Conservation (phyloP, 306 rosid genomes). For the Crotalaria pallida region DNA sequence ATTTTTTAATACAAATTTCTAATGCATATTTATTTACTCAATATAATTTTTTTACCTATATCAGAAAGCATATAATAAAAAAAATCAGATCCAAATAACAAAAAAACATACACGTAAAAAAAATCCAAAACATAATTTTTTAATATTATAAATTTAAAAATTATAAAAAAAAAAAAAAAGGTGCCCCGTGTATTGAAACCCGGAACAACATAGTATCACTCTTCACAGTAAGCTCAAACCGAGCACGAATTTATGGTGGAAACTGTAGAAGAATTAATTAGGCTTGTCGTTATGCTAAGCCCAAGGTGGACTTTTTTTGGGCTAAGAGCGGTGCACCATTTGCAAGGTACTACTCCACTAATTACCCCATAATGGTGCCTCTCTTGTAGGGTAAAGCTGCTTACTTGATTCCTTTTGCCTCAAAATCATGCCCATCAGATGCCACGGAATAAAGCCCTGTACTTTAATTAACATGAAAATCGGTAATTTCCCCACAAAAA, state of each 20-base stretch:
- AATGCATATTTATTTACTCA: too few species aligned
- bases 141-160: too few species aligned
- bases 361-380: conserved; percentile 72
- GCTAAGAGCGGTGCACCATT: conserved; percentile 41
- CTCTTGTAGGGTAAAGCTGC: conserved; percentile 55
- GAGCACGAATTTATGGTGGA: conserved; percentile 41
- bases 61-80: too few species aligned
- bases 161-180: too few species aligned
- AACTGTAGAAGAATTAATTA: conserved; percentile 19
- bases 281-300: conserved; percentile 30
- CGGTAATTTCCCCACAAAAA: background rate
- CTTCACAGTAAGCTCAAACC: conserved; percentile 8
- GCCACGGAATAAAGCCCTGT: conserved; percentile 47
- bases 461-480: conserved; percentile 21
- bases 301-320: conserved; percentile 48
- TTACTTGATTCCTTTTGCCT: conserved; percentile 72
- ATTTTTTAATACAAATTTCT: too few species aligned
- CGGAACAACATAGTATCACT: too few species aligned
- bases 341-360: conserved; percentile 60
- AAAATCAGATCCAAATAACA: too few species aligned
- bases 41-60: too few species aligned
- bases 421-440: conserved; percentile 65
- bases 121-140: too few species aligned
- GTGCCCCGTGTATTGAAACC: too few species aligned
- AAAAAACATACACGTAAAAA: too few species aligned